These are phyloP conservation scores for Cadophora malorum DNA, from an alignment of 2,329 filamentous ascomycete species.

Conservation along the genomic window DNA sequence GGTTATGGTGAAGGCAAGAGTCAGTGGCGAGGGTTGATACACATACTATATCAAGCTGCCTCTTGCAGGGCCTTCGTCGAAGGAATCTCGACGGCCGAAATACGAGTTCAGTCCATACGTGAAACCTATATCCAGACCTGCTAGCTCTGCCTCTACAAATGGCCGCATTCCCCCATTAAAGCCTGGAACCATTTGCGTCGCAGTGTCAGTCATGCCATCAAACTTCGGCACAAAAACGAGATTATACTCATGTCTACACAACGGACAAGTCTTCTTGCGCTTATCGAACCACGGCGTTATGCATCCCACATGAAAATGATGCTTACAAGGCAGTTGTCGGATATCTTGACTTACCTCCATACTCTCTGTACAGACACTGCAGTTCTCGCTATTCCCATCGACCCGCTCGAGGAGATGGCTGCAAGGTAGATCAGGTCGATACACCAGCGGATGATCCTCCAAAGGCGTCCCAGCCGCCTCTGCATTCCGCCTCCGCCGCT, in stretches of 20 bases:
- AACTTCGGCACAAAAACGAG: neutral
- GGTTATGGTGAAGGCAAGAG: too few species aligned
- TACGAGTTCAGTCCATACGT: neutral
- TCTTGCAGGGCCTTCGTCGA: neutral
- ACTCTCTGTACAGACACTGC: neutral
- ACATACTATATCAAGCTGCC: neutral
- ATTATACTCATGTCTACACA: neutral
- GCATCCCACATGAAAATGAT: neutral
- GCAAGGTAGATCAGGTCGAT: neutral
- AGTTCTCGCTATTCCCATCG: neutral
- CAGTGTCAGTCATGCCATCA: neutral
- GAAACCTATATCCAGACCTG: too few species aligned
- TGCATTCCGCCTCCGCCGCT: neutral
- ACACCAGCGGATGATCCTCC: neutral
- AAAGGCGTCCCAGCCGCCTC: neutral
- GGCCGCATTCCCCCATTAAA: neutral
- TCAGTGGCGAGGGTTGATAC: neutral
- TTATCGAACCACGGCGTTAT: neutral
- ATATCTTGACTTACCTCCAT: slow-evolving; percentile 1
- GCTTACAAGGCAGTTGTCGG: neutral
- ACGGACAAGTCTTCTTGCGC: neutral
- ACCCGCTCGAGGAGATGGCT: neutral
- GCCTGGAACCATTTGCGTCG: neutral
- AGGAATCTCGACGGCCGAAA: neutral
- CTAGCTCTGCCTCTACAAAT: too few species aligned